These are phyloP conservation scores for Trichoderma sp. DNA, from an alignment of 2,329 filamentous ascomycete species.

Conservation along the genomic window DNA sequence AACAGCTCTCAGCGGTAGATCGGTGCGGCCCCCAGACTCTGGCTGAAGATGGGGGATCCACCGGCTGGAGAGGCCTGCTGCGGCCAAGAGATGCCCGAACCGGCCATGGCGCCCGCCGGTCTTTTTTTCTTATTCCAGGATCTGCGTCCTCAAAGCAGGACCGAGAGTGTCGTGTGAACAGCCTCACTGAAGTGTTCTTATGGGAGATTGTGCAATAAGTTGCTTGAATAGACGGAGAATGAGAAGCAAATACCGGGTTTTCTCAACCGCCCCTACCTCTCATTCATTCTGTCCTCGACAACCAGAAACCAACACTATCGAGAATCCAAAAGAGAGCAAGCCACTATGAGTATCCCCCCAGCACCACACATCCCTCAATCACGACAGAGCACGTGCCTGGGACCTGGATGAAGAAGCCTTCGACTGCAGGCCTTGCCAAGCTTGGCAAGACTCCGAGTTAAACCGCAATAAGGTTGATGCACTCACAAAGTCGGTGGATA, in stretches of 20 bases:
- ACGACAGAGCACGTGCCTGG: slow-evolving; percentile 24
- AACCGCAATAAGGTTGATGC: slow-evolving; percentile 26
- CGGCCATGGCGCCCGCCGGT: background rate
- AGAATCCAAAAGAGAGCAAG: background rate
- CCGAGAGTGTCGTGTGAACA: slow-evolving; percentile 5
- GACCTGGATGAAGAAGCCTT: background rate
- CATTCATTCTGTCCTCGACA: background rate
- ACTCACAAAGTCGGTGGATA: slow-evolving; percentile 3
- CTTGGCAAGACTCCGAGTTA: slow-evolving; percentile 15
- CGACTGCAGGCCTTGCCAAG: slow-evolving; percentile 14
- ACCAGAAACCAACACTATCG: no score
- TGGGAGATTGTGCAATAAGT: no score
- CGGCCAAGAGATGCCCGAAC: slow-evolving; percentile 22
- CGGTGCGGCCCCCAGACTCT: background rate
- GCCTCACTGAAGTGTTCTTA: background rate
- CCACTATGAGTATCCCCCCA: background rate
- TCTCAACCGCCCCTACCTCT: background rate
- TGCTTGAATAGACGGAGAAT: no score
- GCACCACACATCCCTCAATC: background rate
- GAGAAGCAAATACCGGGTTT: no score
- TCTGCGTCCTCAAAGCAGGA: background rate
- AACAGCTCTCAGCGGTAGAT: slow-evolving; percentile 10
- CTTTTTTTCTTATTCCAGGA: background rate
- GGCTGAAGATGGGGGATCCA: background rate
- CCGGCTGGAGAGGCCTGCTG: background rate